These are phyloP conservation scores for Yamadazyma olivae DNA, from an alignment of 805 yeast species.

Conservation along the genomic window DNA sequence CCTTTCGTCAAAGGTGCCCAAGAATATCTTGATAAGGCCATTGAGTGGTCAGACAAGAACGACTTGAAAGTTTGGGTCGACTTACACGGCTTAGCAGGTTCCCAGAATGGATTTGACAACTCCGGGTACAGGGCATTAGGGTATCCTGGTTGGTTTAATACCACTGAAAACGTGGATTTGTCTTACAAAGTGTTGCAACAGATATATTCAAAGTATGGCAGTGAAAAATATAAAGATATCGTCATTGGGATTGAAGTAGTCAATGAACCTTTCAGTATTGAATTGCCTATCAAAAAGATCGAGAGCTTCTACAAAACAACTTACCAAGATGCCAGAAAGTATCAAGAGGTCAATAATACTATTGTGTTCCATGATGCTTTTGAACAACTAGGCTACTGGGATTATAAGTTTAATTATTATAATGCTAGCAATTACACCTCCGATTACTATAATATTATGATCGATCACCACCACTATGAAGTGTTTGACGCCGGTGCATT, in stretches of 20 bases:
- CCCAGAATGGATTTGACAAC: conserved; percentile 86
- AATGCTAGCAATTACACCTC: conserved; percentile 15
- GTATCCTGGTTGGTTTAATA: conserved; percentile 34
- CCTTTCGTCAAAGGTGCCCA: conserved; percentile 72
- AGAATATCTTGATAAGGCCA: conserved; percentile 58
- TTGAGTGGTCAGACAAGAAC: conserved; percentile 64
- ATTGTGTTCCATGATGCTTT: conserved; percentile 70
- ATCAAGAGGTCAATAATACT: conserved; percentile 32
- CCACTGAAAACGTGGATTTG: conserved; percentile 22
- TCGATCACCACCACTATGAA: conserved; percentile 42
- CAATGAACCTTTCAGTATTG: conserved; percentile 37
- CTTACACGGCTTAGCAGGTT: conserved; percentile 80
- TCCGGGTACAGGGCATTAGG: conserved; percentile 59
- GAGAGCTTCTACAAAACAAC: conserved; percentile 26
- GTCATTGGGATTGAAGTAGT: conserved; percentile 38
- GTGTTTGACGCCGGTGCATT: conserved; percentile 27
- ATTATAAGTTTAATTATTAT: conserved; percentile 18
- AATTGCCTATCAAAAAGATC: conserved; percentile 18
- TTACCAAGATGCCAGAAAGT: conserved; percentile 29
- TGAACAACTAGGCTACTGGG: conserved; percentile 53
- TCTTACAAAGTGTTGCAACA: conserved; percentile 31
- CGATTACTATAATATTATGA: conserved; percentile 29
- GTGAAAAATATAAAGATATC: conserved; percentile 22
- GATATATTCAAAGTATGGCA: conserved; percentile 35
- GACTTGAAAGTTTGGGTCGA: conserved; percentile 72